These are phyloP conservation scores for Aspergillus glaucus DNA, from an alignment of 2,329 filamentous ascomycete species.

Conservation along the genomic window DNA sequence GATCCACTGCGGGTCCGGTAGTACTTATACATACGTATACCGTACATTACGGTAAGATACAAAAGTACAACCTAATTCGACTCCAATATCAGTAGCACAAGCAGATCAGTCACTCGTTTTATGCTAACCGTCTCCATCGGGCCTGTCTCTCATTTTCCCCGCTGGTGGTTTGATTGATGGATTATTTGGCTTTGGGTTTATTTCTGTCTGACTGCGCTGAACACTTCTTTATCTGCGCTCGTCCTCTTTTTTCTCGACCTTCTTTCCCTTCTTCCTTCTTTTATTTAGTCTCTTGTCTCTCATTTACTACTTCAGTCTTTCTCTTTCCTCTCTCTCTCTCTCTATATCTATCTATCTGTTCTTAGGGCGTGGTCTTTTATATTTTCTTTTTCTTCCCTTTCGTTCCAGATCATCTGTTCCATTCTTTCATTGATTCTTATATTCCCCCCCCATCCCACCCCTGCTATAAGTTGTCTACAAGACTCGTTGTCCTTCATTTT, in stretches of 20 bases:
- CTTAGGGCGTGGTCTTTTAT: constrained; percentile 10
- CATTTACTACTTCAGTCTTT: constrained; percentile 13
- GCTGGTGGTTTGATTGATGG: constrained; percentile 21
- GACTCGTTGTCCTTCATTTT: not conserved
- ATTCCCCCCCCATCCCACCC: constrained; percentile 10
- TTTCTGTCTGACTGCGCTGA: constrained; percentile 3
- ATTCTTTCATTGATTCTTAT: constrained; percentile 22
- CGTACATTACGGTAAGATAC: not conserved
- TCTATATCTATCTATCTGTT: constrained; percentile 22
- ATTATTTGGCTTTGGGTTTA: constrained; percentile 24
- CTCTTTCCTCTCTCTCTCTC: constrained; percentile 20
- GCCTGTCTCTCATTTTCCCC: constrained; percentile 30
- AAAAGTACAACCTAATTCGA: not conserved
- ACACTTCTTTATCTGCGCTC: constrained; percentile 9
- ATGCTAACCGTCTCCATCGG: constrained; percentile 26
- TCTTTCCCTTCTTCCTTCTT: constrained; percentile 23
- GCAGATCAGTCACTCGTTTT: constrained; percentile 33
- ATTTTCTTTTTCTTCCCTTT: constrained; percentile 27
- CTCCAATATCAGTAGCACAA: constrained; percentile 15
- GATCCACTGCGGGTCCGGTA: not conserved
- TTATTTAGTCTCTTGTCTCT: constrained; percentile 15
- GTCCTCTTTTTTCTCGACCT: constrained; percentile 23
- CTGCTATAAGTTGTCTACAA: not conserved
- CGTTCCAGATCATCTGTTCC: constrained; percentile 12
- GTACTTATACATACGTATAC: not conserved